Evolutionary conservation across 352 stramenopile species (phyloP).

Genomic region (Globisporangium apiculatum): DNA sequence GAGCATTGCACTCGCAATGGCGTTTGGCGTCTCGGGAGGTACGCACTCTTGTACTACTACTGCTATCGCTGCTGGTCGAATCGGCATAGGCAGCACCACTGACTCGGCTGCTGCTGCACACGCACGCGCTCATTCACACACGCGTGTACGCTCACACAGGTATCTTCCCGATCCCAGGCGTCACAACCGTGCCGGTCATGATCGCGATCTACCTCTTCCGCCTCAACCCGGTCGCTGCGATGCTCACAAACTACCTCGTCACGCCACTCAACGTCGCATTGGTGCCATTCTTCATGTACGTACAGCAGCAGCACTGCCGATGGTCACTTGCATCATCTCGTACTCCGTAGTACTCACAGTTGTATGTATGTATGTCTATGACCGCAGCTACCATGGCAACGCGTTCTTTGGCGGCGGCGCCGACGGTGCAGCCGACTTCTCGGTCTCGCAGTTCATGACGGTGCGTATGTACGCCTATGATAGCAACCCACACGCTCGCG

Average conservation of each 20-base stretch:
- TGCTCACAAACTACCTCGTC: slow-evolving; percentile 79
- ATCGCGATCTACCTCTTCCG: slow-evolving; percentile 68
- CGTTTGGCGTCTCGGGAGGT: slow-evolving; percentile 67
- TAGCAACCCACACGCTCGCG: not conserved
- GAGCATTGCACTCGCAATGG: slow-evolving; percentile 72
- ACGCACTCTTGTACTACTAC: not conserved
- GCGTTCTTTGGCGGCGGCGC: slow-evolving; percentile 24
- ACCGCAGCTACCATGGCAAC: slow-evolving; percentile 53
- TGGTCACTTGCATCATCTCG: not conserved
- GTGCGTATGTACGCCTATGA: slow-evolving; percentile 10
- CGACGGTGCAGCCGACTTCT: slow-evolving; percentile 53
- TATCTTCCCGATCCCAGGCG: slow-evolving; percentile 72
- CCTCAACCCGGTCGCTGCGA: slow-evolving; percentile 73
- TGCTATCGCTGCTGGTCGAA: too few species aligned
- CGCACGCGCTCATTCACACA: not conserved
- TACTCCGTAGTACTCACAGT: not conserved
- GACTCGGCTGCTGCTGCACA: not conserved
- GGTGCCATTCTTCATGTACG: slow-evolving; percentile 74
- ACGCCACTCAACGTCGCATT: slow-evolving; percentile 75
- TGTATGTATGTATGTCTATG: not conserved
- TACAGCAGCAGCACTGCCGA: not conserved
- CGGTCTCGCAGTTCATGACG: slow-evolving; percentile 54
- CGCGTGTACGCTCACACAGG: slow-evolving; percentile 14
- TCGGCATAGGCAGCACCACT: not conserved
- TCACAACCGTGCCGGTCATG: slow-evolving; percentile 72